These are phyloP conservation scores for Penicillium brevicompactum DNA, from an alignment of 2,329 filamentous ascomycete genomes.

Conservation along the genomic window DNA sequence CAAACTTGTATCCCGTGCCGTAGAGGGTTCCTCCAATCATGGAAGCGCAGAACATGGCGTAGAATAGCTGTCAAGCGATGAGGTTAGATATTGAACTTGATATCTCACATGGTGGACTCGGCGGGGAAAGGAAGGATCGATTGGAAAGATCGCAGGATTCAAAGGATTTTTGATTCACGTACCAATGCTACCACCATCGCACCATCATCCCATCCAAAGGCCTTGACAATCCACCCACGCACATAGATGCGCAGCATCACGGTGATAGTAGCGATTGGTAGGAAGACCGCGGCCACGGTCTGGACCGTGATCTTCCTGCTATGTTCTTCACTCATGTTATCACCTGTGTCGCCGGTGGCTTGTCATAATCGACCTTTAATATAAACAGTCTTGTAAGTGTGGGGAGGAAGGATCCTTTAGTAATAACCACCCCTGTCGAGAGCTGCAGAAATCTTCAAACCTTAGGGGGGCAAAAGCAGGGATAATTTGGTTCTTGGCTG, in stretches of 20 bases:
- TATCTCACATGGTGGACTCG: neutral
- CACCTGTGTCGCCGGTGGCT: constrained; percentile 9
- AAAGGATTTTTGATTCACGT: constrained; percentile 3
- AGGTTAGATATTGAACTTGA: neutral
- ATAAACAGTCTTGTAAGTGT: neutral
- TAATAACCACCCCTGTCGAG: neutral
- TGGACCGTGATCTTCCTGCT: constrained; percentile 27
- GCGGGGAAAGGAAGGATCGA: neutral
- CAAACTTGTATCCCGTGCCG: constrained; percentile 31
- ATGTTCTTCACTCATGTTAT: constrained; percentile 21
- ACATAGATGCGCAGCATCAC: constrained; percentile 37
- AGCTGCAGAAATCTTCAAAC: neutral
- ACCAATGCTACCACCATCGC: constrained; percentile 34
- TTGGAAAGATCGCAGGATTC: neutral
- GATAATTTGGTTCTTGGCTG: neutral
- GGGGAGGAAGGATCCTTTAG: constrained; percentile 6
- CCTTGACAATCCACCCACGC: constrained; percentile 32
- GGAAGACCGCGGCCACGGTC: constrained; percentile 30
- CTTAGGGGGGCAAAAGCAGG: neutral
- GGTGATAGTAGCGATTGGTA: constrained; percentile 29
- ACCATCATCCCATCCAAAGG: constrained; percentile 37
- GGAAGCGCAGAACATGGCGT: constrained; percentile 32
- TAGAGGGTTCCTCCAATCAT: constrained; percentile 34
- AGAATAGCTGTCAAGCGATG: constrained; percentile 19
- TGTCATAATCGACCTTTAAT: neutral